These are phyloP conservation scores for Debaryomycetaceae sp. DNA, from an alignment of 1,139 yeast genomes.

Conservation along the genomic window DNA sequence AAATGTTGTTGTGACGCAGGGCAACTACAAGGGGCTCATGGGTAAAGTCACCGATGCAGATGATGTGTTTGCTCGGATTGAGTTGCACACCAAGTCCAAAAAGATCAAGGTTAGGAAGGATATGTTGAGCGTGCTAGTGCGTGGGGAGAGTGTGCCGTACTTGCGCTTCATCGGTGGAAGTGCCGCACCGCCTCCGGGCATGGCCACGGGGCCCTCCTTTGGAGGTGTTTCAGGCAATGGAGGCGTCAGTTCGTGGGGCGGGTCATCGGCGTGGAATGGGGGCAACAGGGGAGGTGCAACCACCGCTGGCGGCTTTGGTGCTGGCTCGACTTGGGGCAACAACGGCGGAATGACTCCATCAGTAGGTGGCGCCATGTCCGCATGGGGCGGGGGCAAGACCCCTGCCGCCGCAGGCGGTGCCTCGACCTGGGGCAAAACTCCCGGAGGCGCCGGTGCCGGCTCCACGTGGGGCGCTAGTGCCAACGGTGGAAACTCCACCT, in stretches of 20 bases:
- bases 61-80: constrained; percentile 87
- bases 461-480: constrained; percentile 28
- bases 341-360: constrained; percentile 22
- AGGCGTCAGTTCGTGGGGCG: constrained; percentile 29
- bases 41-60: constrained; percentile 94
- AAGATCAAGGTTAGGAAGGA: constrained; percentile 80
- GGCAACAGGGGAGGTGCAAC: constrained; percentile 36
- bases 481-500: constrained; percentile 8
- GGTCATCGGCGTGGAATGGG: constrained; percentile 21
- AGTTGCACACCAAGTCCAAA: constrained; percentile 87
- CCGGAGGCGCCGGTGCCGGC: constrained; percentile 21
- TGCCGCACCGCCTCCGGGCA: constrained; percentile 14
- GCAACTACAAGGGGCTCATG: constrained; percentile 90
- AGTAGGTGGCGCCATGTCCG: constrained; percentile 15
- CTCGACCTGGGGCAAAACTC: constrained; percentile 22
- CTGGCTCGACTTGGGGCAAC: constrained; percentile 26
- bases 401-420: constrained; percentile 22
- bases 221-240: constrained; percentile 49
- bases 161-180: constrained; percentile 61
- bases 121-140: constrained; percentile 65
- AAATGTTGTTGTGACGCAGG: constrained; percentile 81
- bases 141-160: constrained; percentile 71
- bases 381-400: constrained; percentile 26
- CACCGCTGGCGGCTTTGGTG: constrained; percentile 30
- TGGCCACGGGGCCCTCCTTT: constrained; percentile 7